These are phyloP conservation scores for Botrytis elliptica DNA, from an alignment of 2,329 filamentous ascomycete species.

Conservation along the genomic window DNA sequence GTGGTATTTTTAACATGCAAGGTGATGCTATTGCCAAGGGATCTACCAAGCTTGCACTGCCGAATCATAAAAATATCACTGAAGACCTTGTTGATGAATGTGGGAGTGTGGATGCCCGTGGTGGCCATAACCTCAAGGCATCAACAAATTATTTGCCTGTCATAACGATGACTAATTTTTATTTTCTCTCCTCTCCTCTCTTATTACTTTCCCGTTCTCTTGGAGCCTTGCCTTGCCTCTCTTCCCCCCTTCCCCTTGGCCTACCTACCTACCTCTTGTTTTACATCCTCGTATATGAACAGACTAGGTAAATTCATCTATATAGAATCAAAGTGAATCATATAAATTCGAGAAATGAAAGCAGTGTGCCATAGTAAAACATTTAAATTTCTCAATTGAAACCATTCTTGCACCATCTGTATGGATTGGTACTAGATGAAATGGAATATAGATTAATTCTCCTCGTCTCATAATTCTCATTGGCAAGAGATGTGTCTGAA, in stretches of 20 bases:
- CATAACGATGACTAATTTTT: too few relatives aligned
- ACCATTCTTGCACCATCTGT: background rate
- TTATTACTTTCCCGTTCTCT: background rate
- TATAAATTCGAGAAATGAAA: background rate
- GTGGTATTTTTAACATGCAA: background rate
- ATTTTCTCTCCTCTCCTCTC: too few relatives aligned
- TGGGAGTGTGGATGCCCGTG: background rate
- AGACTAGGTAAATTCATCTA: background rate
- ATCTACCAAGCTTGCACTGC: conserved; percentile 8
- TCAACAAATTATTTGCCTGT: too few relatives aligned
- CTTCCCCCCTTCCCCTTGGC: background rate
- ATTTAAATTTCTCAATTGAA: conserved; percentile 1
- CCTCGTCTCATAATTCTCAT: background rate
- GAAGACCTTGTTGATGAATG: background rate
- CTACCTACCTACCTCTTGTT: background rate
- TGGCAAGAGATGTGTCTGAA: background rate
- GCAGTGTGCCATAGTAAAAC: background rate
- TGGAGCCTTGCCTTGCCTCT: background rate
- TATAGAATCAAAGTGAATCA: background rate
- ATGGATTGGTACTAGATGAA: background rate
- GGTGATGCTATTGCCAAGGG: conserved; percentile 4
- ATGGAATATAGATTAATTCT: background rate
- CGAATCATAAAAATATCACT: background rate
- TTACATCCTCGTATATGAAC: background rate
- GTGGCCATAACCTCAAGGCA: too few relatives aligned